Conservation (phyloP, 2,329 filamentous ascomycete species). For the Aspergillus neotritici region DNA sequence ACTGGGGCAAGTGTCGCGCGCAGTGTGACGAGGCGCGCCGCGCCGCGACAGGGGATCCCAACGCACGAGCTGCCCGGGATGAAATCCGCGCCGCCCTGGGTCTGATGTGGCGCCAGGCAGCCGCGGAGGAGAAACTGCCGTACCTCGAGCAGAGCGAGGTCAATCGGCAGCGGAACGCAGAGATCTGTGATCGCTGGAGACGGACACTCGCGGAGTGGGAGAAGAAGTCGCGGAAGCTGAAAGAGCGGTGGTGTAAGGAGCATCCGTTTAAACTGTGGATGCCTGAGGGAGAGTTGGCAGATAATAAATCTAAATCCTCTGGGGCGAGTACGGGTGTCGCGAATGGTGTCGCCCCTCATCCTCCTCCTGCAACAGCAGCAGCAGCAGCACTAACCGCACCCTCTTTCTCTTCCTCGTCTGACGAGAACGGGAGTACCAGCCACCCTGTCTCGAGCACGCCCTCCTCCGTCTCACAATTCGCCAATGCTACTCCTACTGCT, state of each 20-base stretch:
- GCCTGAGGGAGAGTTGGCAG: not conserved
- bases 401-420: no score
- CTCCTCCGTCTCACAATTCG: no score
- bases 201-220: constrained; percentile 53
- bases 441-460: no score
- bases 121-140: constrained; percentile 64
- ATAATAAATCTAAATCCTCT: not conserved
- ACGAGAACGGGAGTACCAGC: no score
- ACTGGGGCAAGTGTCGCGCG: constrained; percentile 57
- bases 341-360: not conserved
- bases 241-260: constrained; percentile 35
- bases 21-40: constrained; percentile 66
- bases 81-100: constrained; percentile 82
- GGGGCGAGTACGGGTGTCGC: not conserved
- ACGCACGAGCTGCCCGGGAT: constrained; percentile 60
- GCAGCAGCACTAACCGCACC: no score
- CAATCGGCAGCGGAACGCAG: constrained; percentile 63
- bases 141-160: constrained; percentile 69
- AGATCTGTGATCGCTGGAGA: constrained; percentile 67
- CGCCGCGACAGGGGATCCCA: constrained; percentile 58
- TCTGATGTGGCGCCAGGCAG: constrained; percentile 81
- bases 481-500: no score
- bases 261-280: constrained; percentile 35
- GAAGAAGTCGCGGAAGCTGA: constrained; percentile 32
- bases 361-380: no score